Evolutionary conservation across 257 asterid genomes (phyloP).

Genomic region (Leptodermis oblonga): DNA sequence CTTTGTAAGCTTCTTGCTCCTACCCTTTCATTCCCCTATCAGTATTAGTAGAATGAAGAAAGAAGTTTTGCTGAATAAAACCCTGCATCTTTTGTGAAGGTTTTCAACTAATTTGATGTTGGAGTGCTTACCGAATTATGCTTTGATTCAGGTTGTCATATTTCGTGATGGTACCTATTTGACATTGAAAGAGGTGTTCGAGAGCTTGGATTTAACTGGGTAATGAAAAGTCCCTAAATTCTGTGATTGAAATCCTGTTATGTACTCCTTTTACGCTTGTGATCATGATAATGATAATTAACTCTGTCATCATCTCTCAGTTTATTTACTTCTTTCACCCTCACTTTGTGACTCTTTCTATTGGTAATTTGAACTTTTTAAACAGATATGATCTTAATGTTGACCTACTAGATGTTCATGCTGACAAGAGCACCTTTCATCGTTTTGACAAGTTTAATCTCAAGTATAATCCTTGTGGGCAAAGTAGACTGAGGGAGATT

Average conservation of each 20-base stretch:
- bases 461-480: slow-evolving; percentile 98
- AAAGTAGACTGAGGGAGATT: slow-evolving; percentile 96
- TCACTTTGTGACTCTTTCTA: slow-evolving; percentile 14
- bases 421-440: slow-evolving; percentile 99
- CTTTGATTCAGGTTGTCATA: slow-evolving; percentile 70
- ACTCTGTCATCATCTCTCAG: slow-evolving; percentile 7
- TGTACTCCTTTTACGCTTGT: slow-evolving; percentile 1
- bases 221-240: slow-evolving; percentile 28
- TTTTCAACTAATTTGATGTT: not conserved
- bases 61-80: not conserved
- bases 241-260: slow-evolving; percentile 6
- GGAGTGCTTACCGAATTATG: not conserved
- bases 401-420: slow-evolving; percentile 95
- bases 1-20: slow-evolving; percentile 16
- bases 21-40: not conserved
- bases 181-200: slow-evolving; percentile 87
- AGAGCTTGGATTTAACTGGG: slow-evolving; percentile 97
- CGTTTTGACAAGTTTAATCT: slow-evolving; percentile 98
- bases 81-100: not conserved
- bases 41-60: not conserved
- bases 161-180: slow-evolving; percentile 89
- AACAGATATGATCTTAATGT: slow-evolving; percentile 93
- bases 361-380: slow-evolving; percentile 19
- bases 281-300: slow-evolving; percentile 9
- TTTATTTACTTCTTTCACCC: slow-evolving; percentile 2